Evolutionary conservation across 768 basidiomycete genomes (phyloP).

Genomic region (Symmetrospora coprosmae): DNA sequence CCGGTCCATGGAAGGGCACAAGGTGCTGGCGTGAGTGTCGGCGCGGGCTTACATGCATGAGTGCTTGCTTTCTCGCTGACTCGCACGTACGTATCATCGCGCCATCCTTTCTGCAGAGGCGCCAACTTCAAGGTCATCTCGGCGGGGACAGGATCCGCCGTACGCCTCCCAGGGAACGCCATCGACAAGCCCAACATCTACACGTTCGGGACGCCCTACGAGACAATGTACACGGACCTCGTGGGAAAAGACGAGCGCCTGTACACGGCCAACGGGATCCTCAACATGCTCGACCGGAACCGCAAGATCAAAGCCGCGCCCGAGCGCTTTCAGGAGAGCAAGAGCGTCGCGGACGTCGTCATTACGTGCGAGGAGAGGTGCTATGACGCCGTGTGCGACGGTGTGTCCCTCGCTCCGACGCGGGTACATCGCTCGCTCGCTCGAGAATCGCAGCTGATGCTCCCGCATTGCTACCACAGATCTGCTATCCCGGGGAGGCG

Average conservation of each 20-base stretch:
- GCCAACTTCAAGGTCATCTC: constrained; percentile 84
- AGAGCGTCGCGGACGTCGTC: constrained; percentile 78
- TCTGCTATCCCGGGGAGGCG: constrained; percentile 69
- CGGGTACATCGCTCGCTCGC: background rate
- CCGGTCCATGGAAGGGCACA: constrained; percentile 76
- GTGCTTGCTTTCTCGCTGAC: background rate
- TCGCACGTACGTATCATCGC: background rate
- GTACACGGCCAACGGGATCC: constrained; percentile 85
- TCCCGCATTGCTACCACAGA: constrained; percentile 43
- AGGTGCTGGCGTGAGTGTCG: constrained; percentile 61
- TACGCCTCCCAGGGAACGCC: constrained; percentile 85
- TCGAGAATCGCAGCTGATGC: background rate
- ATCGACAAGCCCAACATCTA: constrained; percentile 98
- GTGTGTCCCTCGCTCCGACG: constrained; percentile 42
- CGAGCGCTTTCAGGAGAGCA: constrained; percentile 91
- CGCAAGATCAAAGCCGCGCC: constrained; percentile 78
- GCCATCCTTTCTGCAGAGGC: constrained; percentile 49
- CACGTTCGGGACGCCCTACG: constrained; percentile 90
- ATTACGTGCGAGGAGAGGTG: constrained; percentile 98
- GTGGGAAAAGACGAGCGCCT: constrained; percentile 63
- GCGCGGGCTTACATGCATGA: background rate
- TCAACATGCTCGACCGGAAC: constrained; percentile 95
- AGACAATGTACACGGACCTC: constrained; percentile 83
- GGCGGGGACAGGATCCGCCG: constrained; percentile 90
- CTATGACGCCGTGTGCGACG: constrained; percentile 95